These are phyloP conservation scores for Ustanciosporium gigantosporum DNA, from an alignment of 1,284 basidiomycete genomes.

Conservation along the genomic window DNA sequence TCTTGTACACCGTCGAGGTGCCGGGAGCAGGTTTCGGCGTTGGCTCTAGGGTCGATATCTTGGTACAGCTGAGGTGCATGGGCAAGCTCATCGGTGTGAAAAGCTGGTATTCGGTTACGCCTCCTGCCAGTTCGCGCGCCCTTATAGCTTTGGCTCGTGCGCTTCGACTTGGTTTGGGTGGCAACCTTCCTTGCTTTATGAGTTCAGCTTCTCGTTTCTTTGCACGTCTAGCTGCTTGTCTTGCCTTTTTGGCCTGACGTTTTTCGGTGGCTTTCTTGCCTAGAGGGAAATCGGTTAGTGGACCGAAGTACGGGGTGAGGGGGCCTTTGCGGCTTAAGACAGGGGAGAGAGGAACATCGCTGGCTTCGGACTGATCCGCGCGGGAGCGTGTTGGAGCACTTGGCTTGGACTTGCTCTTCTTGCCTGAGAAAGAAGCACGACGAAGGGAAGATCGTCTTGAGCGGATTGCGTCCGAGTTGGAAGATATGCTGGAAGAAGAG, in stretches of 20 bases:
- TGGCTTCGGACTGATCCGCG: constrained; percentile 25
- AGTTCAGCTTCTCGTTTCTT: constrained; percentile 37
- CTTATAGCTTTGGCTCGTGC: constrained; percentile 54
- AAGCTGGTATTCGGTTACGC: constrained; percentile 56
- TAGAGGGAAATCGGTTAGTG: constrained; percentile 30
- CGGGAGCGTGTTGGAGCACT: constrained; percentile 12
- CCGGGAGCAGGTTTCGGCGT: constrained; percentile 14
- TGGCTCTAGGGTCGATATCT: constrained; percentile 17
- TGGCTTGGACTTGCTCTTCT: constrained; percentile 16
- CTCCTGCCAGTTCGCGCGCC: constrained; percentile 52
- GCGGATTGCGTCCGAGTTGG: constrained; percentile 15
- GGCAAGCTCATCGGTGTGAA: constrained; percentile 52
- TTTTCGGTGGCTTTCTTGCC: constrained; percentile 21
- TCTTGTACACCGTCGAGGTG: constrained; percentile 16
- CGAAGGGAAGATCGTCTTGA: constrained; percentile 27
- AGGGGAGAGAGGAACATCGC: constrained; percentile 26
- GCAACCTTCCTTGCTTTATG: constrained; percentile 33
- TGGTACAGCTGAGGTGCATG: constrained; percentile 23
- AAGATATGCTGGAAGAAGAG: constrained; percentile 7
- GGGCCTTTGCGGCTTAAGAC: constrained; percentile 22
- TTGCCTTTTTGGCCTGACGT: constrained; percentile 25
- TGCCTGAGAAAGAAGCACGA: constrained; percentile 20
- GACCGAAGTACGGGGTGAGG: constrained; percentile 37
- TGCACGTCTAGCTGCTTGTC: constrained; percentile 28
- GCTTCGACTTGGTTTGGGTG: constrained; percentile 49